Evolutionary conservation across 139 green algal species (phyloP).

Genomic region (Auxenochlorella pyrenoidosa): DNA sequence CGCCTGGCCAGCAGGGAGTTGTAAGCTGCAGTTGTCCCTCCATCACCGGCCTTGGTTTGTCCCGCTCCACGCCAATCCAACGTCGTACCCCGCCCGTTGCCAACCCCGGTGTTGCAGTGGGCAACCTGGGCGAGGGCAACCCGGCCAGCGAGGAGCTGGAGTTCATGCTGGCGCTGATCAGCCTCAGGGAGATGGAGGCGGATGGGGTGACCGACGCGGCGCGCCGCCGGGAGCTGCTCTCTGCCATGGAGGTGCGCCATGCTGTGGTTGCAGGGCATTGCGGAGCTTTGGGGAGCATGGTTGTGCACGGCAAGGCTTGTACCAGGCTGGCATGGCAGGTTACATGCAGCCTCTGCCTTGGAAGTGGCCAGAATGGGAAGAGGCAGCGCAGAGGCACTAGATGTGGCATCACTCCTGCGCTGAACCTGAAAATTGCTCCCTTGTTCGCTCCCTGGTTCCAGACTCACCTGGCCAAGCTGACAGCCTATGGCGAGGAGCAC

Average conservation of each 20-base stretch:
- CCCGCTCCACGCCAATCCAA: too few species aligned
- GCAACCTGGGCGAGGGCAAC: conserved; percentile 38
- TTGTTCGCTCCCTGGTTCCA: conserved; percentile 17
- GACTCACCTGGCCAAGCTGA: conserved; percentile 19
- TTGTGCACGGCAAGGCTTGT: background rate
- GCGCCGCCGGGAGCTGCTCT: background rate
- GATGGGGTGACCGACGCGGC: background rate
- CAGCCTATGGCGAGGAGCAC: conserved; percentile 37
- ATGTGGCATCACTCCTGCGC: too few species aligned
- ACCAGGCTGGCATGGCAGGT: background rate
- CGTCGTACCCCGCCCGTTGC: too few species aligned
- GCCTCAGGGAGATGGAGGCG: conserved; percentile 21
- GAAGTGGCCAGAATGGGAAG: too few species aligned
- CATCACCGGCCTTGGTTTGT: too few species aligned
- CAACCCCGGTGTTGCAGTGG: background rate
- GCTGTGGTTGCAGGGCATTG: background rate
- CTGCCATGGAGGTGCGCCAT: conserved; percentile 16
- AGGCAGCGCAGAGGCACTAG: too few species aligned
- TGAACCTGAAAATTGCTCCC: too few species aligned
- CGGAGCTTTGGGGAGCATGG: background rate
- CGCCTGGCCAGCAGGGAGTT: too few species aligned
- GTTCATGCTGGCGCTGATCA: conserved; percentile 16
- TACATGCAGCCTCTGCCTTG: too few species aligned
- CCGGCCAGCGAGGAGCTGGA: conserved; percentile 32
- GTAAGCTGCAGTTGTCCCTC: too few species aligned